A percentile compares a stretch with the other conserved stretches of the same genome.
These are phyloP conservation scores for Fistulina hepatica DNA, from an alignment of 1,284 basidiomycete genomes.

Conservation along the genomic window DNA sequence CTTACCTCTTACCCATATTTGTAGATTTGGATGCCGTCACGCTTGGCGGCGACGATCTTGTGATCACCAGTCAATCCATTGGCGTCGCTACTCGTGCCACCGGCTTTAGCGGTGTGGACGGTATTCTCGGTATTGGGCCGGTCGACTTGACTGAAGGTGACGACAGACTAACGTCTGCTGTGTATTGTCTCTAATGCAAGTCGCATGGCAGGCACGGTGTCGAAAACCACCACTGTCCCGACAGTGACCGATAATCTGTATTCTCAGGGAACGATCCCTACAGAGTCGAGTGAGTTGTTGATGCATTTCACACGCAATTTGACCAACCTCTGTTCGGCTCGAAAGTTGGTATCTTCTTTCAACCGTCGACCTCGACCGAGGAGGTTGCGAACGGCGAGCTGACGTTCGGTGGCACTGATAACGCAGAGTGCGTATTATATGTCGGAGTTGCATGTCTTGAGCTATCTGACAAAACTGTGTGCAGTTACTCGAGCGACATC, in stretches of 20 bases:
- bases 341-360: conserved; percentile 39
- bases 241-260: conserved; percentile 35
- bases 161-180: not conserved
- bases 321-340: not conserved
- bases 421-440: conserved; percentile 4
- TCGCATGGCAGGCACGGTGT: conserved; percentile 11
- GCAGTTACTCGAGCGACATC: conserved; percentile 33
- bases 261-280: conserved; percentile 30
- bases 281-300: conserved; percentile 21
- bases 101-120: conserved; percentile 35
- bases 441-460: not conserved
- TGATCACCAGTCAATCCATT: conserved; percentile 39
- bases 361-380: conserved; percentile 28
- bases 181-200: not conserved
- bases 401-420: conserved; percentile 39
- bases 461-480: not conserved
- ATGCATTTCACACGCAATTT: not conserved
- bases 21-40: conserved; percentile 38
- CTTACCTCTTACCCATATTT: not conserved
- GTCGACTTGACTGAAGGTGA: conserved; percentile 33
- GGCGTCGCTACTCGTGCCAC: conserved; percentile 33
- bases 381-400: conserved; percentile 30
- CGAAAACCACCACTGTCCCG: conserved; percentile 18
- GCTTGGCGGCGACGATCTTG: conserved; percentile 29
- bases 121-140: conserved; percentile 31